A percentile compares a stretch with the other conserved stretches of the same genome.
Evolutionary conservation across 2,329 filamentous ascomycete genomes (phyloP).

Genomic region (Trichoderma simmonsii): DNA sequence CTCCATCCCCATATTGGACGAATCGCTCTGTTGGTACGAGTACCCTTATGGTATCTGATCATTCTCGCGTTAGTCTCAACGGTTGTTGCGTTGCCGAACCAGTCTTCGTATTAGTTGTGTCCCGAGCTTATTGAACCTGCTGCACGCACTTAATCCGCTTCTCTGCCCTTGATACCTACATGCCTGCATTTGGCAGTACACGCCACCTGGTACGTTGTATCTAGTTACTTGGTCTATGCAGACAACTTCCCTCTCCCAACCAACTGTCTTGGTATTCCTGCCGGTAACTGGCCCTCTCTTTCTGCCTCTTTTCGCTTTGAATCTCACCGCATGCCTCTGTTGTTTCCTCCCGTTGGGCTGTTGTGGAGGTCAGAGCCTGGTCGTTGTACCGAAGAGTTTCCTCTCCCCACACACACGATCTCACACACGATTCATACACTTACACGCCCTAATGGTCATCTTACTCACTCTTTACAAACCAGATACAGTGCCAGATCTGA

Average conservation of each 20-base stretch:
- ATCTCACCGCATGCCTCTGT: background rate
- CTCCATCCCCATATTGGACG: slow-evolving; percentile 16
- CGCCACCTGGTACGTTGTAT: background rate
- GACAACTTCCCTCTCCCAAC: background rate
- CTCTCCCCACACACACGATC: background rate
- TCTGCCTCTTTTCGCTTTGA: background rate
- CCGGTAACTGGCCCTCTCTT: background rate
- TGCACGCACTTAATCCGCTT: background rate
- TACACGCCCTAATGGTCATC: background rate
- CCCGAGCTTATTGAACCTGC: background rate
- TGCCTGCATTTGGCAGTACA: background rate
- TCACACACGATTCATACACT: background rate
- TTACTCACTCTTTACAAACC: background rate
- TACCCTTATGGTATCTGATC: slow-evolving; percentile 10
- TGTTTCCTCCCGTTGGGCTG: background rate
- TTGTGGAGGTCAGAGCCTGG: background rate
- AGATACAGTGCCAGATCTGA: background rate
- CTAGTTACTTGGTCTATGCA: background rate
- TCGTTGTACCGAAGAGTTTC: background rate
- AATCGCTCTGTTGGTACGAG: slow-evolving; percentile 30
- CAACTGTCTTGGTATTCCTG: background rate
- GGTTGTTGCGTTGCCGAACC: background rate
- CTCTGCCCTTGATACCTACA: background rate
- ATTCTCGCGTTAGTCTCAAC: background rate
- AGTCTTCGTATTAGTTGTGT: background rate